Evolutionary conservation across 108 stramenopile species (phyloP).

Genomic region (Cyclotella sp.): DNA sequence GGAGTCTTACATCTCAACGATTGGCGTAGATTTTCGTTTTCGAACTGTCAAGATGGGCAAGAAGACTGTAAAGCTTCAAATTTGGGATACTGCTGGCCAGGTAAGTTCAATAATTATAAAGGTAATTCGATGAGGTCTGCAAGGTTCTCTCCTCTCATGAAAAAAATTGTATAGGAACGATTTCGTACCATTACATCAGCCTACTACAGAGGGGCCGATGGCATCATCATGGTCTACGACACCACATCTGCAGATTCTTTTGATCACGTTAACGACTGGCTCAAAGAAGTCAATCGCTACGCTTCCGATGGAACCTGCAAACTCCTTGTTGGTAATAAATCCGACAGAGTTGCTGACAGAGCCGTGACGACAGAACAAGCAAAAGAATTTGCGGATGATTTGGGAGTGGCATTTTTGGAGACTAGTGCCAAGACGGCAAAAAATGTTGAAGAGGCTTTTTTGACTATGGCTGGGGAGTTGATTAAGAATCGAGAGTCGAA

Average conservation of each 20-base stretch:
- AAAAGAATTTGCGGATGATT: constrained; percentile 94
- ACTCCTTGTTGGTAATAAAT: constrained; percentile 97
- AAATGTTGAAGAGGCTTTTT: constrained; percentile 98
- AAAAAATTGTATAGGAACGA: constrained; percentile 75
- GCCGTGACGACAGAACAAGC: constrained; percentile 92
- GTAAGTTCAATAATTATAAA: constrained; percentile 45
- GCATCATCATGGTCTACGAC: constrained; percentile 97
- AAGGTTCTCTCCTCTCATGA: neutral
- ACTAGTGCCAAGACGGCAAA: constrained; percentile 95
- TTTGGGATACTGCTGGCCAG: constrained; percentile 86
- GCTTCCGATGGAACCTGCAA: constrained; percentile 96
- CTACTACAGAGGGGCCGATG: constrained; percentile 97
- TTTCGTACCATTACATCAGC: constrained; percentile 97
- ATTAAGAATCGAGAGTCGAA: constrained; percentile 85
- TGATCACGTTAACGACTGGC: constrained; percentile 98
- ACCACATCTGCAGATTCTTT: constrained; percentile 96
- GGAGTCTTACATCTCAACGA: constrained; percentile 98
- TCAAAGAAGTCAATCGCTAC: constrained; percentile 97
- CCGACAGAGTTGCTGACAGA: constrained; percentile 87
- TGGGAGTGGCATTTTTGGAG: constrained; percentile 98
- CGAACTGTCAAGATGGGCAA: constrained; percentile 95
- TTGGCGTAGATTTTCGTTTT: constrained; percentile 99
- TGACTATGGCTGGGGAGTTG: constrained; percentile 97
- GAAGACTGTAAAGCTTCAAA: constrained; percentile 92
- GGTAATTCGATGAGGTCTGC: neutral